Conservation (phyloP, 352 stramenopile species). For the Phytophthora pisi region DNA sequence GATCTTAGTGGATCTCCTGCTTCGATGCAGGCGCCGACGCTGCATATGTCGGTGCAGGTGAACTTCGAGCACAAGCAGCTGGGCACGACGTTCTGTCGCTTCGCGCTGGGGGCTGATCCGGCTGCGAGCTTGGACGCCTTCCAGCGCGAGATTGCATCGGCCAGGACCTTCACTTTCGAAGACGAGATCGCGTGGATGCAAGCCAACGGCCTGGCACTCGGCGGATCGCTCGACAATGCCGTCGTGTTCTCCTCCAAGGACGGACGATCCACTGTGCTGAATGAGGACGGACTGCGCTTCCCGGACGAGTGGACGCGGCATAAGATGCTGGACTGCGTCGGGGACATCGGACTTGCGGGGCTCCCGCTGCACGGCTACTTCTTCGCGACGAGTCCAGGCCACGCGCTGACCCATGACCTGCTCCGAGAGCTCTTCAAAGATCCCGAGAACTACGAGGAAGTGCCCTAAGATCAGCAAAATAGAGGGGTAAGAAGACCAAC, state of each 20-base stretch:
- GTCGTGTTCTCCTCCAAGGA: slow-evolving; percentile 55
- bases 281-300: slow-evolving; percentile 59
- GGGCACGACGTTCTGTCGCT: slow-evolving; percentile 47
- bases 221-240: slow-evolving; percentile 69
- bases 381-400: slow-evolving; percentile 66
- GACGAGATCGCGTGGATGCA: slow-evolving; percentile 72
- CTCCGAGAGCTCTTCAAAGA: slow-evolving; percentile 58
- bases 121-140: slow-evolving; percentile 39
- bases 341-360: slow-evolving; percentile 62
- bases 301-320: slow-evolving; percentile 71
- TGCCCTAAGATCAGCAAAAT: slow-evolving; percentile 14
- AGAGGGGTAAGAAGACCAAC: not conserved
- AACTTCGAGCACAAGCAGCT: slow-evolving; percentile 74
- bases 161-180: slow-evolving; percentile 78
- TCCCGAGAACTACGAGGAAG: slow-evolving; percentile 48
- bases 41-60: slow-evolving; percentile 68
- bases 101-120: slow-evolving; percentile 41
- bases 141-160: slow-evolving; percentile 43
- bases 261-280: slow-evolving; percentile 36
- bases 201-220: slow-evolving; percentile 51
- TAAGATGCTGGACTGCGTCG: slow-evolving; percentile 79
- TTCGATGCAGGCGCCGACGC: slow-evolving; percentile 29
- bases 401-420: slow-evolving; percentile 66
- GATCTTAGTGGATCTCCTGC: slow-evolving; percentile 15
- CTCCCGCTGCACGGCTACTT: slow-evolving; percentile 71